These are phyloP conservation scores for Lactifluus subvellereus DNA, from an alignment of 768 basidiomycete genomes.

Conservation along the genomic window DNA sequence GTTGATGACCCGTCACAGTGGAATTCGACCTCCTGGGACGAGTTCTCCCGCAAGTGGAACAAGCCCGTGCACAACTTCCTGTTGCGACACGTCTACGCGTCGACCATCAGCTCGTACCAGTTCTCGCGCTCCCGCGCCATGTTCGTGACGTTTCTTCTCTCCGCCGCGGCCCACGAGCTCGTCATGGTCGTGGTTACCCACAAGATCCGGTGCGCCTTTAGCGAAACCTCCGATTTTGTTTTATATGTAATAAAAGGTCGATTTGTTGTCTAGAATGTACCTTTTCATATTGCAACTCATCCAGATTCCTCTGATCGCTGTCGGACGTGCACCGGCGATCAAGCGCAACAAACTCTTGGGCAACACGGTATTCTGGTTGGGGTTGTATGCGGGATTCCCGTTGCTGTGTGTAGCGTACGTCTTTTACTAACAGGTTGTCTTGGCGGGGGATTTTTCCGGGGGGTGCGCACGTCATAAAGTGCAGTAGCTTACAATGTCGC, in stretches of 20 bases:
- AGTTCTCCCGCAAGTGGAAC: conserved; percentile 98
- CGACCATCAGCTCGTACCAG: conserved; percentile 71
- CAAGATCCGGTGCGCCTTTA: conserved; percentile 69
- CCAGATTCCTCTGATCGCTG: conserved; percentile 85
- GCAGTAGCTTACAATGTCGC: neutral
- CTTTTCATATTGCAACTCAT: conserved; percentile 72
- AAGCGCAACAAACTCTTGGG: conserved; percentile 78
- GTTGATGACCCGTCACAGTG: conserved; percentile 46
- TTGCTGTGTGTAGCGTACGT: conserved; percentile 78
- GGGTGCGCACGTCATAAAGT: neutral
- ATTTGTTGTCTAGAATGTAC: conserved; percentile 56
- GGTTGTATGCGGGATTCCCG: conserved; percentile 89
- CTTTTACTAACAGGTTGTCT: conserved; percentile 38
- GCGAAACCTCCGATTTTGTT: neutral
- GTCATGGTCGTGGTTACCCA: conserved; percentile 95
- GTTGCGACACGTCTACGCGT: conserved; percentile 91
- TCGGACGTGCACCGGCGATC: conserved; percentile 71
- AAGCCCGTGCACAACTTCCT: conserved; percentile 93
- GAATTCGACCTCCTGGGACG: conserved; percentile 97
- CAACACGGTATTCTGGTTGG: conserved; percentile 90
- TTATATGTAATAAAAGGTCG: neutral
- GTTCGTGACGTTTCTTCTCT: conserved; percentile 87
- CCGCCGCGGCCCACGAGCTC: conserved; percentile 86
- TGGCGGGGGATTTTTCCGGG: too few species aligned
- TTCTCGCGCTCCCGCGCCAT: conserved; percentile 78